These are phyloP conservation scores for Phytophthora foliorum DNA, from an alignment of 352 stramenopile species.

Conservation along the genomic window DNA sequence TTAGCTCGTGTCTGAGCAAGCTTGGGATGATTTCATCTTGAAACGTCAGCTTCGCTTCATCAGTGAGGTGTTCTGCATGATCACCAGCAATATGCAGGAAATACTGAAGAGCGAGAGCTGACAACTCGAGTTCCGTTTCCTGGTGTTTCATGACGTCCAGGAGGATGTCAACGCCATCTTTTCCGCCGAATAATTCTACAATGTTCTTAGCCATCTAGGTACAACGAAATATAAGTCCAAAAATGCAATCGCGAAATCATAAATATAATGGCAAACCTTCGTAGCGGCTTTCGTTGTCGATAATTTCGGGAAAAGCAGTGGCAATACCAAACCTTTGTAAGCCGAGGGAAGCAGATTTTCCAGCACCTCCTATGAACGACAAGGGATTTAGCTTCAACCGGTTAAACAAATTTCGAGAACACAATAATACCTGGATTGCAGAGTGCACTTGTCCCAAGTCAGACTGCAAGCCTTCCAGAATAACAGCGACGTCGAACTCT, in stretches of 20 bases:
- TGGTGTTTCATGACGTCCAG: conserved; percentile 79
- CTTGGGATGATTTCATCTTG: conserved; percentile 64
- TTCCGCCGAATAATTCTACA: conserved; percentile 51
- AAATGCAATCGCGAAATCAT: conserved; percentile 5
- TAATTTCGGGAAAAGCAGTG: conserved; percentile 75
- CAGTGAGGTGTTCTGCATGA: conserved; percentile 52
- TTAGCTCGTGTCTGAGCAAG: conserved; percentile 69
- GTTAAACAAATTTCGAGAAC: not conserved
- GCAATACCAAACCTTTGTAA: conserved; percentile 78
- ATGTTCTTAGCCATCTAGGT: conserved; percentile 72
- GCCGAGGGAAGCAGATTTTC: conserved; percentile 80
- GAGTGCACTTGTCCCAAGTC: conserved; percentile 79
- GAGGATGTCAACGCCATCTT: conserved; percentile 69
- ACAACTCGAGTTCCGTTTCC: conserved; percentile 70
- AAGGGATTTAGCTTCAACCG: conserved; percentile 2
- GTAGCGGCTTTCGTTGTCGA: conserved; percentile 62
- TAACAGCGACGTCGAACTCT: conserved; percentile 85
- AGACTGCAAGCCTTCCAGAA: conserved; percentile 82
- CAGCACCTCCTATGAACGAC: conserved; percentile 69
- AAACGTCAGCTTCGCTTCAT: conserved; percentile 51
- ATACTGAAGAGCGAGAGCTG: conserved; percentile 81
- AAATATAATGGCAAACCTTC: conserved; percentile 44
- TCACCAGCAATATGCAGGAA: conserved; percentile 82
- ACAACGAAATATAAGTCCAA: conserved; percentile 5
- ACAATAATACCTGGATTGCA: conserved; percentile 65